Evolutionary conservation across 225 moss, liverwort and hornwort species (phyloP), one percentile per base, ranked within the genome.

Genomic region (Ulota crispa): DNA sequence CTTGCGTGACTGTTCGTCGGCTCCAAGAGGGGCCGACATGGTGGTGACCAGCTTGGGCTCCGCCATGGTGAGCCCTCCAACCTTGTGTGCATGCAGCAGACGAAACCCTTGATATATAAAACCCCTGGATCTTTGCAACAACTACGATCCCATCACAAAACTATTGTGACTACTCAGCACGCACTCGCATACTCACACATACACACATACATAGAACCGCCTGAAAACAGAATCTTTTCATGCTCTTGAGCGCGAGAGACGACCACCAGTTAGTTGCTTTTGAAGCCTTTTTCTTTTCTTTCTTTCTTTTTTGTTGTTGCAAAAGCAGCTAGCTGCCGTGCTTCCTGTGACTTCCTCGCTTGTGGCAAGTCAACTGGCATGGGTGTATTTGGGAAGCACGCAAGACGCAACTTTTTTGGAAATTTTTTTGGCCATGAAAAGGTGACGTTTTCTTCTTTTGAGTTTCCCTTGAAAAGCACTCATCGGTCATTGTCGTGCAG

Each of bases 1-100:
- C 82, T 78, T 82, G 31, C 73, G 85, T 3, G 73, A 39, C 73
- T 72, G 56, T 28, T 52, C 81, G 28, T 82, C 32, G 4, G 52
- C 78, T 62, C 73, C 81, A 15, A 67, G 52, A 31, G 50, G 52
- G 9, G 9, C 7, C 23, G 53, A 10, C 72, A 70, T 50, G 31
- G 81, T 41, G 31, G 81, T 41, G 41, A 31, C 53, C 45, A 53
- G 10, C 8, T n/a, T 7, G 8, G 42, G 31, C 66, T 78, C 64
- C 27, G 73, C 78, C 81, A 78, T 73, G 11, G 68, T 67, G 57
- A 18, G 23, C 28, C 26, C 56, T 45, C 39, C 78, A 57, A 26
- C 24, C 26, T 34, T 20, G 30, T 20, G 2, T 37, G 27, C 78
- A 39, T 26, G 65, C 78, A 78, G 69, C 78, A 27, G 5, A 23